These are phyloP conservation scores for Erysimum pusillum DNA, from an alignment of 441 rosid genomes.

Conservation along the genomic window DNA sequence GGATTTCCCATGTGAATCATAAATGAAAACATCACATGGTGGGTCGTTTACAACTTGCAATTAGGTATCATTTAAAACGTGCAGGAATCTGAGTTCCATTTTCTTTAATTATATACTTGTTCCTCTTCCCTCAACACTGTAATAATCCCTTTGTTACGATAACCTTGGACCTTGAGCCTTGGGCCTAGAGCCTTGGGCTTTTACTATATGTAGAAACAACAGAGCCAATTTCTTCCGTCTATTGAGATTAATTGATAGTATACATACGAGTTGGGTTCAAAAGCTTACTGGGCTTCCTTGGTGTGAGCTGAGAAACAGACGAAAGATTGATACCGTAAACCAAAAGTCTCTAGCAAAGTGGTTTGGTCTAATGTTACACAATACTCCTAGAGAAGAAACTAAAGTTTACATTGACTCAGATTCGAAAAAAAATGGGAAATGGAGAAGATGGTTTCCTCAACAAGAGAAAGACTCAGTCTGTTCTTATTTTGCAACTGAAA, in stretches of 20 bases:
- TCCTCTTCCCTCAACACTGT: not conserved
- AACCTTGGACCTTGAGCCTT: not conserved
- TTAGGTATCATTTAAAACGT: constrained; percentile 16
- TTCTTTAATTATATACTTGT: not conserved
- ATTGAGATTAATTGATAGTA: not conserved
- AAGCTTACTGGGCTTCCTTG: constrained; percentile 50
- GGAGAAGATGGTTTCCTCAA: too few species aligned
- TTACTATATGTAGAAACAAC: not conserved
- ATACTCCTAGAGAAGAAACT: not conserved
- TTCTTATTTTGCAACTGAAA: too few species aligned
- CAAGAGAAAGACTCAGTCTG: too few species aligned
- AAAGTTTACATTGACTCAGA: not conserved
- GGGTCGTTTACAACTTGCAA: constrained; percentile 22
- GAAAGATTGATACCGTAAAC: constrained; percentile 7
- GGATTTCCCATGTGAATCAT: constrained; percentile 24
- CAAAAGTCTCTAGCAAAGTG: not conserved
- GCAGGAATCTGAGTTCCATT: not conserved
- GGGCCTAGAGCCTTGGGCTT: too few species aligned
- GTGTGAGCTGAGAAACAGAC: constrained; percentile 74
- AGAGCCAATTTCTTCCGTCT: not conserved
- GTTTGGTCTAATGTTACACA: not conserved
- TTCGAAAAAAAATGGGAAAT: not conserved
- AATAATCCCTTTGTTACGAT: not conserved
- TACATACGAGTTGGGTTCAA: too few species aligned
- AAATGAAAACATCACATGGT: constrained; percentile 26